phyloP scores from a whole-genome alignment of 2,329 filamentous ascomycete genomes.

The Xylariaceae sp. region DNA sequence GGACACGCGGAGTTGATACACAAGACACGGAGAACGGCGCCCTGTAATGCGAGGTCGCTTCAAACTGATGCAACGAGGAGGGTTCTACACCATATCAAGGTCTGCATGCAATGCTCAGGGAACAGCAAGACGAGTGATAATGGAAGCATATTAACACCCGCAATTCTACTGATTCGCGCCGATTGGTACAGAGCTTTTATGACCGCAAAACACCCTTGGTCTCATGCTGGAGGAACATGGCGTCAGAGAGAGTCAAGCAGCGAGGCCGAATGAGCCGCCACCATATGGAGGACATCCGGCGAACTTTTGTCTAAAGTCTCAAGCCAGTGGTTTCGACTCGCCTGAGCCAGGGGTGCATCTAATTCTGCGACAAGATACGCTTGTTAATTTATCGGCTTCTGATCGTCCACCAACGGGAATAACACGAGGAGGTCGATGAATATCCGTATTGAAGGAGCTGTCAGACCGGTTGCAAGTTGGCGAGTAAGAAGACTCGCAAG shows the following conservation, averaged over 20 bases:
- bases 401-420: not conserved
- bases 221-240: not conserved
- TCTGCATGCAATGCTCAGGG: not conserved
- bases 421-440: not conserved
- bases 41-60: constrained; percentile 17
- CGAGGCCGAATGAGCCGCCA: not conserved
- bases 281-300: not conserved
- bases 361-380: not conserved
- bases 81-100: not conserved
- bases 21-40: constrained; percentile 8
- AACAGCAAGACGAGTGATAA: constrained; percentile 2
- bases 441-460: constrained; percentile 6
- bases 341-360: not conserved
- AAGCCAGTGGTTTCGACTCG: not conserved
- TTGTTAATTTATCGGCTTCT: not conserved
- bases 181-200: not conserved
- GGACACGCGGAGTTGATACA: not conserved
- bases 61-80: constrained; percentile 6
- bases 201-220: not conserved
- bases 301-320: not conserved
- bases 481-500: constrained; percentile 14
- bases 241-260: not conserved
- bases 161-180: not conserved
- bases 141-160: not conserved
- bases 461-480: constrained; percentile 1